phyloP scores from a whole-genome alignment of 1,284 basidiomycete genomes.

The Rhodotorula sp. region DNA sequence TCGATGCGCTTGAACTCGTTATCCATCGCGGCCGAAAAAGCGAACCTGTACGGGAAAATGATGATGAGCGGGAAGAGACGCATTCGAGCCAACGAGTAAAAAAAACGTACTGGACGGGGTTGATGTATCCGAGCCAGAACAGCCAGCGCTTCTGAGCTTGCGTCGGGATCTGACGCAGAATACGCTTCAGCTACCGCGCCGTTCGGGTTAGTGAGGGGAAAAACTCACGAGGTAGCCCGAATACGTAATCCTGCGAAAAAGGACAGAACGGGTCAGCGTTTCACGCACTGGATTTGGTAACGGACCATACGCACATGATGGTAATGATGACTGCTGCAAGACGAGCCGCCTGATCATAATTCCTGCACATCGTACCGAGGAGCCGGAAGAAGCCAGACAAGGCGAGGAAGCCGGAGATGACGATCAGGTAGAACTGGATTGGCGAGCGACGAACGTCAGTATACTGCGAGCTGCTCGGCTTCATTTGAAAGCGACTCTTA shows the following conservation, averaged over 20 bases:
- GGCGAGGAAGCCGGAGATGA: constrained; percentile 51
- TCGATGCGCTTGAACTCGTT: constrained; percentile 54
- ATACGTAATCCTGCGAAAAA: constrained; percentile 18
- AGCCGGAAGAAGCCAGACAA: constrained; percentile 56
- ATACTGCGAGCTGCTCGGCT: too few species aligned
- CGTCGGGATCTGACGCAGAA: constrained; percentile 1
- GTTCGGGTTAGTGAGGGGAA: too few species aligned
- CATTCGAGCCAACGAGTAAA: too few species aligned
- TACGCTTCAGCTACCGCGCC: not conserved
- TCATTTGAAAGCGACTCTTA: too few species aligned
- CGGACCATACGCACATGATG: constrained; percentile 55
- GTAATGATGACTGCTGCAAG: constrained; percentile 55
- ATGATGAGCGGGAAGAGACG: constrained; percentile 52
- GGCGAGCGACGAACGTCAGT: too few species aligned
- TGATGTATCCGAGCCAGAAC: constrained; percentile 11
- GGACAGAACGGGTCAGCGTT: not conserved
- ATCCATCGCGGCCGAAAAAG: constrained; percentile 52
- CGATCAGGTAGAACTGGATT: constrained; percentile 46
- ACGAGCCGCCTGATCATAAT: constrained; percentile 56
- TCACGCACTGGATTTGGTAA: constrained; percentile 51
- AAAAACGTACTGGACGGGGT: not conserved
- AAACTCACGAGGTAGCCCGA: constrained; percentile 41
- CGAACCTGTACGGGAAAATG: constrained; percentile 50
- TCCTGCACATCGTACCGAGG: constrained; percentile 52
- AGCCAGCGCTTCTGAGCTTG: constrained; percentile 27